These are phyloP conservation scores for Mycena metata DNA, from an alignment of 768 basidiomycete species.

Conservation along the genomic window DNA sequence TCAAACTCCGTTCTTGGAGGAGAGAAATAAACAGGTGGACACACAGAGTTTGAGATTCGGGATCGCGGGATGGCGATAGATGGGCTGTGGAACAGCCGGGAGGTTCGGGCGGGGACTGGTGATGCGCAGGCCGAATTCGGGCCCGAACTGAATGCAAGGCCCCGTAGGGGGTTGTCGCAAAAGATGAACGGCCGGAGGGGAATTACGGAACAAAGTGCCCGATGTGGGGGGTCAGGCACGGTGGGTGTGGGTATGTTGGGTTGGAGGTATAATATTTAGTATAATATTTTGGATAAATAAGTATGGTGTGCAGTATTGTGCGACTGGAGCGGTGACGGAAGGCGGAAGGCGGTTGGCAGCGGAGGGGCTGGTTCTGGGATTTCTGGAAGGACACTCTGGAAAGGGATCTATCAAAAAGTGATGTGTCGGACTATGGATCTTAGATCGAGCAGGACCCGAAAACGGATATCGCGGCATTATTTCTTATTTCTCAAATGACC, in stretches of 20 bases:
- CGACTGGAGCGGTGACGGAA: conserved; percentile 24
- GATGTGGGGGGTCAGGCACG: conserved; percentile 1
- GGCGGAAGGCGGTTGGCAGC: conserved; percentile 27
- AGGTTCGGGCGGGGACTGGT: background rate
- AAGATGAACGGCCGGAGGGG: background rate
- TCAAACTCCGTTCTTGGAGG: conserved; percentile 28
- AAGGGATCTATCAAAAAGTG: conserved; percentile 3
- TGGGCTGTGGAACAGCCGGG: background rate
- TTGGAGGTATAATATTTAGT: too few species aligned
- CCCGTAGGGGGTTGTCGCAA: conserved; percentile 3
- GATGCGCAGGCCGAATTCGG: conserved; percentile 1
- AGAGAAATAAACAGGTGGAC: background rate
- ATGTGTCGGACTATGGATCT: background rate
- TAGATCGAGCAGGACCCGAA: background rate
- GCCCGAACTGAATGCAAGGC: background rate
- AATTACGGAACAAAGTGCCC: background rate
- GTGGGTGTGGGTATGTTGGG: too few species aligned
- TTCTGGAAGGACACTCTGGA: background rate
- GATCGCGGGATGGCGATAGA: background rate
- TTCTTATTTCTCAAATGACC: conserved; percentile 8
- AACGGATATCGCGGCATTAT: conserved; percentile 12
- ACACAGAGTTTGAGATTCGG: background rate
- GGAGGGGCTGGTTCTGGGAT: background rate
- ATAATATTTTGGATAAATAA: too few species aligned
- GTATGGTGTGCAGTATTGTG: too few species aligned